phyloP scores from a whole-genome alignment of 78 protist species.

The Chrysochromulina parva region DNA sequence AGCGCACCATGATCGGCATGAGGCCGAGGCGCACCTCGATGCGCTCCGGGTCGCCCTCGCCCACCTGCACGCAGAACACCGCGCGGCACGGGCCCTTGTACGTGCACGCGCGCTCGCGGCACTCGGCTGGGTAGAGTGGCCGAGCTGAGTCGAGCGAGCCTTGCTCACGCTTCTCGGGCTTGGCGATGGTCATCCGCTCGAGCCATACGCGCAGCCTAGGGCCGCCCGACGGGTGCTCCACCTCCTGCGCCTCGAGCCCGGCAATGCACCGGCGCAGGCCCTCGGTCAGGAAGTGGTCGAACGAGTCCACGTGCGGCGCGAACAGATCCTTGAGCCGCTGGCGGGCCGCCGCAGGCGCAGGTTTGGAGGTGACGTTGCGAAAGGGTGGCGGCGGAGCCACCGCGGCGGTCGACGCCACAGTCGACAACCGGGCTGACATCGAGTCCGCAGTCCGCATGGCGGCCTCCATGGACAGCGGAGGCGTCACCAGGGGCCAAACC shows the following conservation, averaged over 20 bases:
- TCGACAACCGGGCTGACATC: too few species aligned
- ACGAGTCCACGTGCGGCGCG: constrained; percentile 63
- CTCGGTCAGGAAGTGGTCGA: constrained; percentile 41
- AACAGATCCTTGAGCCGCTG: not conserved
- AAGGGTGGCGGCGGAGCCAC: too few species aligned
- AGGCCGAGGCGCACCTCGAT: not conserved
- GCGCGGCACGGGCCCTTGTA: constrained; percentile 31
- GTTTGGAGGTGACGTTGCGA: too few species aligned
- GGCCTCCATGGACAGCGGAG: too few species aligned
- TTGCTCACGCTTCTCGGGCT: not conserved
- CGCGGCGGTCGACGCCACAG: too few species aligned
- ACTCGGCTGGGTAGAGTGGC: not conserved
- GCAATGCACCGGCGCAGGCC: constrained; percentile 35
- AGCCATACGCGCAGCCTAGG: not conserved
- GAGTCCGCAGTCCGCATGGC: too few species aligned
- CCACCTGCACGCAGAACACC: not conserved
- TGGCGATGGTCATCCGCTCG: too few species aligned
- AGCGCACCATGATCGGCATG: constrained; percentile 62
- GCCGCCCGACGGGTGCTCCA: not conserved
- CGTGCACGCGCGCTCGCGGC: constrained; percentile 33
- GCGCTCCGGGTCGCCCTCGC: not conserved
- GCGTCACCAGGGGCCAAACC: too few species aligned
- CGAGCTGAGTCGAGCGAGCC: not conserved
- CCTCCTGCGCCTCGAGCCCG: not conserved
- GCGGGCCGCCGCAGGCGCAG: too few species aligned